These are phyloP conservation scores for Colletotrichum sidae DNA, from an alignment of 2,329 filamentous ascomycete species.

Conservation along the genomic window DNA sequence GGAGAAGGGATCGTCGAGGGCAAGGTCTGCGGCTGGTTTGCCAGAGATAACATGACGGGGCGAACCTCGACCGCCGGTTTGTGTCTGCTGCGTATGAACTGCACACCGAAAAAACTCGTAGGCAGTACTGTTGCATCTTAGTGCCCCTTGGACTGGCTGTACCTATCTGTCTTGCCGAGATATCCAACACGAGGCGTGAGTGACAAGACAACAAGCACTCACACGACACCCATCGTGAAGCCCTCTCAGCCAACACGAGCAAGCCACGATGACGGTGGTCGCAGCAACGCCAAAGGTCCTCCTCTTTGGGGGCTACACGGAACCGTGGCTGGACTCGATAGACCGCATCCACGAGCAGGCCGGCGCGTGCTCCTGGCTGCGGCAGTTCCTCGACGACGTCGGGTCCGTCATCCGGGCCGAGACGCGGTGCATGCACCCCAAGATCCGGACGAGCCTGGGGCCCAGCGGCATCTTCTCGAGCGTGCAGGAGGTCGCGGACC, in stretches of 20 bases:
- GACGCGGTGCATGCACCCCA: constrained; percentile 9
- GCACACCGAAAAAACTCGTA: too few relatives aligned
- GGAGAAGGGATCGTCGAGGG: too few relatives aligned
- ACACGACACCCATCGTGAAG: too few relatives aligned
- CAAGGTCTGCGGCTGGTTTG: too few relatives aligned
- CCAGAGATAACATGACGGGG: too few relatives aligned
- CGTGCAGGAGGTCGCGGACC: constrained; percentile 7
- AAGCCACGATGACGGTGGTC: constrained; percentile 5
- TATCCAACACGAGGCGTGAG: background rate
- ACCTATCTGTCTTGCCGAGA: background rate
- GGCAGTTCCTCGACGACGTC: constrained; percentile 9
- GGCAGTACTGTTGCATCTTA: too few relatives aligned
- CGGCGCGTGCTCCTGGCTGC: constrained; percentile 6
- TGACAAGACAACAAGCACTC: too few relatives aligned
- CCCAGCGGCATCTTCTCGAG: constrained; percentile 8
- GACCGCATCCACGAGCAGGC: constrained; percentile 11
- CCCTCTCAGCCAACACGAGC: background rate
- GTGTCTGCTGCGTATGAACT: too few relatives aligned
- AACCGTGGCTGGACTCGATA: constrained; percentile 6
- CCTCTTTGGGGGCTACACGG: constrained; percentile 12
- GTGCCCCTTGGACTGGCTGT: too few relatives aligned
- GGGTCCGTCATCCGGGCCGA: constrained; percentile 3
- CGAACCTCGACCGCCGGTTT: too few relatives aligned
- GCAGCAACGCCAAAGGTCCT: background rate
- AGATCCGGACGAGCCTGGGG: constrained; percentile 8